A percentile compares a stretch with the other conserved stretches of the same genome.
phyloP scores from a whole-genome alignment of 2,329 filamentous ascomycete species.

The Fusarium guadeloupense region DNA sequence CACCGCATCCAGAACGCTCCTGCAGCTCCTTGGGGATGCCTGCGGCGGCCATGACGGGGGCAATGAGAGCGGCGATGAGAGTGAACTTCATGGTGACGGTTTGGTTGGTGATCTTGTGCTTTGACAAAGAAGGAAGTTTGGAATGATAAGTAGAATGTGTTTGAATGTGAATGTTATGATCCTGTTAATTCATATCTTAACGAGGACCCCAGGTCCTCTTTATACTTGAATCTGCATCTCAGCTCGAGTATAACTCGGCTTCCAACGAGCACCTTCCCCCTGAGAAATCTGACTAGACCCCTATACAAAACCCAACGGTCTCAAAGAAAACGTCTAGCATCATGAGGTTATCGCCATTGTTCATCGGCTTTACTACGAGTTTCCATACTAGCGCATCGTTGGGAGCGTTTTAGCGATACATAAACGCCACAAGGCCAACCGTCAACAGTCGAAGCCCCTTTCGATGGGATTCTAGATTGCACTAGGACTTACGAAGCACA shows the following conservation, averaged over 20 bases:
- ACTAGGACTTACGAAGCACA: background rate
- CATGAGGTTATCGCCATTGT: constrained; percentile 15
- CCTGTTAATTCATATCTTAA: background rate
- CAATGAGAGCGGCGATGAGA: constrained; percentile 25
- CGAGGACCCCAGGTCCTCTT: background rate
- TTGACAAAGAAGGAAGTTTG: background rate
- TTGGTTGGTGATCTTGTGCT: background rate
- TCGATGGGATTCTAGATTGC: constrained; percentile 14
- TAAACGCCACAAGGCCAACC: constrained; percentile 27
- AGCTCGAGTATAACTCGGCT: background rate
- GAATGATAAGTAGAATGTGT: background rate
- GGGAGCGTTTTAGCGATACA: constrained; percentile 9
- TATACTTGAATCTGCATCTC: constrained; percentile 4
- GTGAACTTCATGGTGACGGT: constrained; percentile 33
- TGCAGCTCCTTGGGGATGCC: constrained; percentile 28
- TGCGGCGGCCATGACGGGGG: constrained; percentile 21
- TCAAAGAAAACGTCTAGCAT: background rate
- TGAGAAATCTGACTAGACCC: background rate
- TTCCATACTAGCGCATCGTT: constrained; percentile 3
- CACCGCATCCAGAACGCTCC: constrained; percentile 22
- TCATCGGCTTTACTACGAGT: background rate
- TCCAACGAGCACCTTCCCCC: background rate
- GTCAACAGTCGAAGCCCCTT: constrained; percentile 1
- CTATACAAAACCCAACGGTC: background rate
- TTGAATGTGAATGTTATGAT: background rate